A percentile compares a stretch with the other conserved stretches of the same genome.
Evolutionary conservation across 2,329 filamentous ascomycete genomes (phyloP).

Genomic region (Arthrobotrys megalospora): DNA sequence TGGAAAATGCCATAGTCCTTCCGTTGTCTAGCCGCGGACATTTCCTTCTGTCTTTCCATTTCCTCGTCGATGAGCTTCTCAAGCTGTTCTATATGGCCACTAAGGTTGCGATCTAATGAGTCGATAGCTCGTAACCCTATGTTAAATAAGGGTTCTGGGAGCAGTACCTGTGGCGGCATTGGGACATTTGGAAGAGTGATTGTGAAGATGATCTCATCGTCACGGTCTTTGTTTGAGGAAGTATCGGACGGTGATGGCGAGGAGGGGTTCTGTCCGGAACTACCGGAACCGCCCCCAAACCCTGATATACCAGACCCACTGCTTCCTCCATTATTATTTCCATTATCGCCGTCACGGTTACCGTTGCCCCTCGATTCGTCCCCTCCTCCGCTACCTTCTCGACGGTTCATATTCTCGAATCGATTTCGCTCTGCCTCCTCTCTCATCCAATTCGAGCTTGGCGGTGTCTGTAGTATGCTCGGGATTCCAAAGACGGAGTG

Average conservation of each 20-base stretch:
- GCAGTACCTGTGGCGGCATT: constrained; percentile 42
- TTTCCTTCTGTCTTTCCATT: constrained; percentile 40
- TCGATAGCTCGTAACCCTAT: constrained; percentile 49
- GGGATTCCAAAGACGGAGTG: constrained; percentile 64
- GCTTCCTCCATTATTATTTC: constrained; percentile 15
- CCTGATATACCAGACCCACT: constrained; percentile 43
- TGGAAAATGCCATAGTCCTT: constrained; percentile 41
- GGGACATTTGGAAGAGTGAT: constrained; percentile 16
- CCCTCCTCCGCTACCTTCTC: constrained; percentile 36
- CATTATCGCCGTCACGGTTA: constrained; percentile 25
- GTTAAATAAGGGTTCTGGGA: constrained; percentile 44
- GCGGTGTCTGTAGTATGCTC: constrained; percentile 62
- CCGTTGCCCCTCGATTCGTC: constrained; percentile 26
- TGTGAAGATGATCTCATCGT: constrained; percentile 33
- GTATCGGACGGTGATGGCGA: constrained; percentile 46
- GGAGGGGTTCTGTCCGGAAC: constrained; percentile 39
- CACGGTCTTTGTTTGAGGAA: constrained; percentile 36
- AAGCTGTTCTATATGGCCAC: constrained; percentile 34
- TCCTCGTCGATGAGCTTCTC: constrained; percentile 50
- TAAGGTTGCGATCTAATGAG: constrained; percentile 43
- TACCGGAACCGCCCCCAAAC: constrained; percentile 44
- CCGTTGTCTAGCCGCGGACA: constrained; percentile 21
- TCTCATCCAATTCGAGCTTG: constrained; percentile 61
- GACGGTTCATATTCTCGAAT: constrained; percentile 44
- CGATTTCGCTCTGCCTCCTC: constrained; percentile 59